These are phyloP conservation scores for Cardiospermum halicacabum DNA, from an alignment of 345 rosid species.

Conservation along the genomic window DNA sequence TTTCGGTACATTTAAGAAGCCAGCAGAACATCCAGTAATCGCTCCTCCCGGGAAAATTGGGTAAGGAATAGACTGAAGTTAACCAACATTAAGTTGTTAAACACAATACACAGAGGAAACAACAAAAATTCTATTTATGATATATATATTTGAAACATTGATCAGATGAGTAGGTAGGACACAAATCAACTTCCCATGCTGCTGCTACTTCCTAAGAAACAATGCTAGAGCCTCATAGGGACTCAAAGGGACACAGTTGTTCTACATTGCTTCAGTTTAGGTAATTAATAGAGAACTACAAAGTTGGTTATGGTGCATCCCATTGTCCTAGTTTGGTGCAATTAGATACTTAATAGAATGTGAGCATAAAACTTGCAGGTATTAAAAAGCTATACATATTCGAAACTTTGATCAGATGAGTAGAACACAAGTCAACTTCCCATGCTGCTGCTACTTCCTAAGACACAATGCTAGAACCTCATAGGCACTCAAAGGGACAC, in stretches of 20 bases:
- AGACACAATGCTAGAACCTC: not conserved
- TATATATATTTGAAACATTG: not conserved
- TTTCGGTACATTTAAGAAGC: constrained; percentile 93
- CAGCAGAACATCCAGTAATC: constrained; percentile 94
- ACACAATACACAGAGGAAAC: constrained; percentile 5
- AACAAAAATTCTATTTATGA: not conserved
- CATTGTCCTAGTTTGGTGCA: not conserved
- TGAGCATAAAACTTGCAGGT: not conserved
- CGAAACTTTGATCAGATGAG: constrained; percentile 1
- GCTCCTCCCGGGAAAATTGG: constrained; percentile 99
- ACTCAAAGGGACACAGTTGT: not conserved
- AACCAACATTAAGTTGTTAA: constrained; percentile 69
- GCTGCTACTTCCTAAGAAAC: not conserved
- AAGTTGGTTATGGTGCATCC: not conserved
- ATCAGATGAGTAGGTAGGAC: not conserved
- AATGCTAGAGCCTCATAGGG: not conserved
- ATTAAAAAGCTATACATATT: not conserved
- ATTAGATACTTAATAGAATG: not conserved
- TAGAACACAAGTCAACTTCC: not conserved
- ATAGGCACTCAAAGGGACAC: constrained; percentile 1
- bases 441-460: not conserved
- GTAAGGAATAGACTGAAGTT: constrained; percentile 98
- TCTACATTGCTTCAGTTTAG: not conserved
- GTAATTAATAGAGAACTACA: not conserved
- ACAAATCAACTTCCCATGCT: not conserved